Percentiles rank a stretch among this genome's conserved stretches.
These are phyloP conservation scores for Saccharum spontaneum DNA, from an alignment of 176 grass and related monocot species.

Conservation along the genomic window DNA sequence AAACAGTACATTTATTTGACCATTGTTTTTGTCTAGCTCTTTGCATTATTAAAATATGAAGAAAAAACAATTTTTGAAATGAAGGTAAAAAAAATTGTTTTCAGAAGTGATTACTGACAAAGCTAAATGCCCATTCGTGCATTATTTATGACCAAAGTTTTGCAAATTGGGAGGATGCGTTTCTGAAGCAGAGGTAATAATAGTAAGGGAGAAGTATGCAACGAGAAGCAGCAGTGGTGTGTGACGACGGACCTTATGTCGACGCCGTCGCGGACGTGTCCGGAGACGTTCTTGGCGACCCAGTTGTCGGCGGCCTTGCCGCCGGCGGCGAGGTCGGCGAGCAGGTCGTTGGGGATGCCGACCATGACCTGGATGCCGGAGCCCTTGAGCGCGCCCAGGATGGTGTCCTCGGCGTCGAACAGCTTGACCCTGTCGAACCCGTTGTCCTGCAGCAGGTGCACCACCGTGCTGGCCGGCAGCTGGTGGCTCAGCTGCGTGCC, in stretches of 20 bases:
- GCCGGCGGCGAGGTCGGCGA: conserved; percentile 46
- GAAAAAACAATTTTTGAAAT: too few relatives aligned
- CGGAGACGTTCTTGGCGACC: conserved; percentile 70
- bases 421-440: conserved; percentile 79
- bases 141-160: not conserved
- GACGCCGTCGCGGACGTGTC: conserved; percentile 58
- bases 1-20: not conserved
- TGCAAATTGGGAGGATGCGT: not conserved
- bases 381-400: conserved; percentile 52
- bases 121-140: not conserved
- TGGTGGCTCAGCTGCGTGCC: conserved; percentile 81
- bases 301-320: conserved; percentile 58
- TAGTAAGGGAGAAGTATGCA: too few relatives aligned
- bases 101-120: not conserved
- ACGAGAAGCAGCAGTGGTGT: too few relatives aligned
- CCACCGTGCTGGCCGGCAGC: conserved; percentile 57
- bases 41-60: not conserved
- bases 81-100: not conserved
- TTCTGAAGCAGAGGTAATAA: not conserved
- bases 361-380: conserved; percentile 82
- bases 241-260: conserved; percentile 55
- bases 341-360: conserved; percentile 84
- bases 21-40: not conserved
- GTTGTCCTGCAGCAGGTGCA: conserved; percentile 74
- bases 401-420: conserved; percentile 70